Evolutionary conservation across 2,329 filamentous ascomycete species (phyloP), one percentile per base, ranked within the genome.

Genomic region (Aspergillus puulaauensis): DNA sequence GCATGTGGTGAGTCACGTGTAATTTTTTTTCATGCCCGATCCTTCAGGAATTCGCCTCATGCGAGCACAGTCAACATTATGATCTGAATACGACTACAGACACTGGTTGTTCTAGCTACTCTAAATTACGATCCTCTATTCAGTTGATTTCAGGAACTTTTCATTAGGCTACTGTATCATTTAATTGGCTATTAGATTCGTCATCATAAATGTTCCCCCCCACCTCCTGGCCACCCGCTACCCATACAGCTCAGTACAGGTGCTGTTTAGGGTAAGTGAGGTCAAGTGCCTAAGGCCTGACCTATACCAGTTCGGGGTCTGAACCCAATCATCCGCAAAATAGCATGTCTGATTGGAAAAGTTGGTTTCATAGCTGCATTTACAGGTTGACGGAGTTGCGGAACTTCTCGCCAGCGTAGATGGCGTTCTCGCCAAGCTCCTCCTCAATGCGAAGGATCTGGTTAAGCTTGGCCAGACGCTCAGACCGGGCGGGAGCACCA

Each of bases 381-480:
- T 91, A 96, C 80, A 97, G 79, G 83, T 90, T 93, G 73, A 97
- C 89, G 64, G 93, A 82, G 70, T 81, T 92, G 83, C 93, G 90
- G 91, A 98, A 99, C 75, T 91, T 92, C 74, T 84, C 81, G 69
- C 95, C 95, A 69, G 93, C 93, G 77, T 93, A 99, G 80, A 98
- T 75, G 69, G 93, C 95, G 72, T 95, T 89, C 72, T 87, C 85
- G 70, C 93, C 93, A 65, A 99, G 89, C 86, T 99, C 95, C 84
- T 99, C 95, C 87, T 99, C 95, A 71, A 99, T 99, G 76, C 95
- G 91, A 75, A 99, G 90, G 74, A 99, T 96, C 86, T 99, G 95
- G 90, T 99, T 99, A 77, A 99, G 90, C 87, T 99, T 99, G 79
- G 95, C 95, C 69, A 98, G 86, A 84, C 95, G 93, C 87, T 99